Evolutionary conservation across 2,329 filamentous ascomycete species (phyloP), one percentile per base, ranked within the genome.

Genomic region (Diplodia sapinea): DNA sequence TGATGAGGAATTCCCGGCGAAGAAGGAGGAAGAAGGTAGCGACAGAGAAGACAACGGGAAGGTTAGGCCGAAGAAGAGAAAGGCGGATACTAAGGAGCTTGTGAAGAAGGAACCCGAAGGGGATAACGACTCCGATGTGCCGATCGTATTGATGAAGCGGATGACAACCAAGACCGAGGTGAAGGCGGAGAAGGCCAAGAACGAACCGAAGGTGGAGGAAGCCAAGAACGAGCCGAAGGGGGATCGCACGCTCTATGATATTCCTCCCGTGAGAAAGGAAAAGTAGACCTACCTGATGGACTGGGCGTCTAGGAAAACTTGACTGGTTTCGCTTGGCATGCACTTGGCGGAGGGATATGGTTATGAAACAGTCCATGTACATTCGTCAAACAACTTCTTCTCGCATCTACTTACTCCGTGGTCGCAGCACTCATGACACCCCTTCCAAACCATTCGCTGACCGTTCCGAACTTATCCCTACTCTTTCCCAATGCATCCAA

Each of bases 401-500:
- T 38, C 36, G 11, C 54, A 51, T 26, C 8, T 8, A 17, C 8
- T 26, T 57, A 66, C 33, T 66, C 64, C 8, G 52, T 36, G 12
- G 43, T 15, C n/a, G 43, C 64, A 17, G 67, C 67, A 23, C 67
- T 68, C 93, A 98, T 96, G 3, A 98, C 93, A 0, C 95, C 94
- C 68, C 94, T 84, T 0, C 94, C 94, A 83, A 97, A 98, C 87
- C 95, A 99, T 76, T 97, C 93, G 69, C 93, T 92, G 67, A 98
- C 87, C 1, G 93, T 94, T n/a, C 88, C 91, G 78, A 98, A 97
- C 64, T 91, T 86, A 79, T 97, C 94, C 49, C 89, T 88, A 66
- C 91, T 92, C 70, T 89, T 83, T 74, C 88, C 88, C 71, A 99
- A 79, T 72, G 93, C 93, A 69, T 91, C 87, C 78, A 88, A 86